These are phyloP conservation scores for Tolypocladium ovalisporum DNA, from an alignment of 2,329 filamentous ascomycete genomes.

Conservation along the genomic window DNA sequence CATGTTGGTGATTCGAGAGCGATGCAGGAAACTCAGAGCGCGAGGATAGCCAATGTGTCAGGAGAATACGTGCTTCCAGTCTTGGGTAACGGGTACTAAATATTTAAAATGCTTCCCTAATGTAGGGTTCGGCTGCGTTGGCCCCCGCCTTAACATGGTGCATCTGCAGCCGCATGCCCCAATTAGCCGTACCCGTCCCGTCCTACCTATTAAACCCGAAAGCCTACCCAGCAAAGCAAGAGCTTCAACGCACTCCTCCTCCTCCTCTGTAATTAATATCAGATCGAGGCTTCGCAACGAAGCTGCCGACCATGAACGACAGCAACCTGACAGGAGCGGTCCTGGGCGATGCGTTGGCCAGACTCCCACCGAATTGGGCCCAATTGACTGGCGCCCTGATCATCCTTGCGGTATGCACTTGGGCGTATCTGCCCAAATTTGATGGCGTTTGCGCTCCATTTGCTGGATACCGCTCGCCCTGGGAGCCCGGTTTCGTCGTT, in stretches of 20 bases:
- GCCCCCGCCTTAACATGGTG: neutral
- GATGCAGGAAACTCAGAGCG: neutral
- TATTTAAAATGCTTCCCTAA: neutral
- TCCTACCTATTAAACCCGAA: neutral
- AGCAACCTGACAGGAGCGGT: neutral
- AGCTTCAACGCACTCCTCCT: neutral
- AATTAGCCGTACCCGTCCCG: neutral
- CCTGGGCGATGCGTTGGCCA: neutral
- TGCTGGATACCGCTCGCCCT: slow-evolving; percentile 2
- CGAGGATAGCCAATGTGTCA: neutral
- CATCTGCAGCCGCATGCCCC: neutral
- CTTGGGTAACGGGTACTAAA: neutral
- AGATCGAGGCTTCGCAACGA: neutral
- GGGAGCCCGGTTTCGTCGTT: slow-evolving; percentile 2
- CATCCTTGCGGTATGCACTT: neutral
- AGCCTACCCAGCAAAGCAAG: neutral
- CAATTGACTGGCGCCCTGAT: neutral
- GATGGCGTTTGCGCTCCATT: slow-evolving; percentile 1
- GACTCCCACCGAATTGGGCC: neutral
- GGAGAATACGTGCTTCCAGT: neutral
- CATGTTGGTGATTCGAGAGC: neutral
- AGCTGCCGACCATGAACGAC: neutral
- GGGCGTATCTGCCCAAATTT: neutral
- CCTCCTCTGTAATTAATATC: neutral
- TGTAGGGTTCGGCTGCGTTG: neutral